Conservation (phyloP, 2,329 filamentous ascomycete species). For the Cladosporium sp. region DNA sequence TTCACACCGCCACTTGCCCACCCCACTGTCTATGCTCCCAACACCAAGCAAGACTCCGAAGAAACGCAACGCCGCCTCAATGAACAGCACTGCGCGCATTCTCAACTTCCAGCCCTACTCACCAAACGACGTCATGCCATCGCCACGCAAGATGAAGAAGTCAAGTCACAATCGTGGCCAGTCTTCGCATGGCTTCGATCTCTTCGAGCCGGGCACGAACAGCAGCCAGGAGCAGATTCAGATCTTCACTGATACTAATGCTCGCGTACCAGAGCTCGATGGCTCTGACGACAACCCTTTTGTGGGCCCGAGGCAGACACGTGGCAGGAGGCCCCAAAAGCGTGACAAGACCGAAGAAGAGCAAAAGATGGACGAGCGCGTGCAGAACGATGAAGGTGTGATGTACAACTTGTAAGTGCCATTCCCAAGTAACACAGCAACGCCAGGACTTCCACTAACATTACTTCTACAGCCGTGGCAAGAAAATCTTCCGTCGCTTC, state of each 20-base stretch:
- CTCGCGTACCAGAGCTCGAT: constrained; percentile 66
- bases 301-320: constrained; percentile 47
- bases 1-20: constrained; percentile 1
- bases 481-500: constrained; percentile 71
- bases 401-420: constrained; percentile 71
- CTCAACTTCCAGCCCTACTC: constrained; percentile 53
- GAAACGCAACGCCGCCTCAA: constrained; percentile 41
- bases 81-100: constrained; percentile 49
- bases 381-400: constrained; percentile 65
- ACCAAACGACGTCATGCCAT: constrained; percentile 55
- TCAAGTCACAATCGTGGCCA: constrained; percentile 12
- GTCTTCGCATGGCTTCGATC: constrained; percentile 52
- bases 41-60: constrained; percentile 78
- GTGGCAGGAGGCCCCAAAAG: constrained; percentile 38
- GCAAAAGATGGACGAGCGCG: constrained; percentile 59
- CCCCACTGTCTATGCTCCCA: constrained; percentile 55
- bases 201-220: constrained; percentile 47
- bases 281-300: constrained; percentile 69
- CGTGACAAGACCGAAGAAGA: constrained; percentile 49
- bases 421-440: neutral
- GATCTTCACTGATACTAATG: constrained; percentile 76
- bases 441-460: constrained; percentile 21
- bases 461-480: constrained; percentile 60
- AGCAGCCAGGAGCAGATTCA: constrained; percentile 45
- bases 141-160: constrained; percentile 49